Base-by-base conservation (phyloP, 192 early-diverging fungal genomes). In the Umbelopsis sp. region DNA sequence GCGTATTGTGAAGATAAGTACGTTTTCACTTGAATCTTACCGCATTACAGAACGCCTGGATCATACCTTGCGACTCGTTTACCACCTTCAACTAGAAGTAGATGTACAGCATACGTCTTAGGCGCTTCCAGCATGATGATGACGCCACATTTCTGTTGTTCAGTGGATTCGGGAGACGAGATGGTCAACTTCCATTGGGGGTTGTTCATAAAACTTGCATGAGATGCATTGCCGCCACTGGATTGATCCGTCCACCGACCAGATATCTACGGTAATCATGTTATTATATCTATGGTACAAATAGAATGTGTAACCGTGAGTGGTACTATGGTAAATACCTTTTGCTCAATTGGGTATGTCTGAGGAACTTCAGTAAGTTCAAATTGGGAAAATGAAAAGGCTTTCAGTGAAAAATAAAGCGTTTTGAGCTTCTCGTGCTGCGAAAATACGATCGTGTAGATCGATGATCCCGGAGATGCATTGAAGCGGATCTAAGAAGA, bases 381-480 rank as follows among this genome's bases (percentile, higher is more conserved):
- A 71, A 96, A 86, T 26, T 87, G 85, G 10, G 89, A 85, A 38
- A 85, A 75, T 22, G 88, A 87, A 71, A 90, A 91, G 1, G 82
- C 90, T 45, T 91, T 83, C 59, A 97, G 73, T 3, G 92, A 91
- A 71, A 93, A 96, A 68, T 88, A 86, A n/a, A 96, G 81, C 20
- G 90, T 66, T 66, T 85, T 77, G 2, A 76, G 79, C 71, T 91
- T 92, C 45, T 93, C 84, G 72, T 89, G 90, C 77, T 96, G 94
- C 4, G 91, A 92, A 21, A 94, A 80, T 16, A 97, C 94, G 71
- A 95, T 80, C 0, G 93, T 94, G 74, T 91, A 92, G 31, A 83
- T 68, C 17, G 73, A 82, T 59, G 83, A 76, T 21, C 87, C 87
- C 41, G 79, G 71, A 1, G 89, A 85, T 2, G 87, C 87, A 53